Conservation (phyloP, 164 flowering plant species). For the Cinnamomum chago region DNA sequence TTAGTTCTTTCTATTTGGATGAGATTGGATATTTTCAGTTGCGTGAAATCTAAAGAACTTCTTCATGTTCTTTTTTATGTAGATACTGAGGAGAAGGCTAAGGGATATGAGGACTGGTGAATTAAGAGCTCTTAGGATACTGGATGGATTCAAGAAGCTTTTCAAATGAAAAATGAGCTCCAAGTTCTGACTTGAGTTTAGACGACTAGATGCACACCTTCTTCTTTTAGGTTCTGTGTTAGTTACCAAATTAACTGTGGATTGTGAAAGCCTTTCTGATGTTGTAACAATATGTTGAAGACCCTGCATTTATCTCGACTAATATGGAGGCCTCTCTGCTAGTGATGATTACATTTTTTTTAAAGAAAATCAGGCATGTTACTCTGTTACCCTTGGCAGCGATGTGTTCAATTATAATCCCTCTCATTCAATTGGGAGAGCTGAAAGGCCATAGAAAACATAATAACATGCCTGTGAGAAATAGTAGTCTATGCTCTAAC, state of each 20-base stretch:
- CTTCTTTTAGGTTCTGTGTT: not conserved
- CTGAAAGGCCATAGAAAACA: too few species aligned
- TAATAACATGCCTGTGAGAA: too few species aligned
- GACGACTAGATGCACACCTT: not conserved
- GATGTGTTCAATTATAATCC: too few species aligned
- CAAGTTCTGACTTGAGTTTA: not conserved
- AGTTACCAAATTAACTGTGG: not conserved
- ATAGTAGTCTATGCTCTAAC: too few species aligned
- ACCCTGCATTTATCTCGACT: too few species aligned
- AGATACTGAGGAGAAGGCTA: conserved; percentile 81
- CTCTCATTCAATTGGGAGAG: too few species aligned
- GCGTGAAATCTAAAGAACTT: not conserved
- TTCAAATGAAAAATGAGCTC: conserved; percentile 41
- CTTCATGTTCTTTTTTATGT: conserved; percentile 2
- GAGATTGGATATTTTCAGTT: not conserved
- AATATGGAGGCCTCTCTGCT: too few species aligned
- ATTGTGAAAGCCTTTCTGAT: not conserved
- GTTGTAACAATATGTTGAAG: not conserved
- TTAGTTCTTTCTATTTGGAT: not conserved
- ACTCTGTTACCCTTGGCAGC: too few species aligned
- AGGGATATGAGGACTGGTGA: conserved; percentile 88
- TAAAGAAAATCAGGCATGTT: too few species aligned
- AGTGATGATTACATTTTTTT: too few species aligned
- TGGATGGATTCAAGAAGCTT: conserved; percentile 58
- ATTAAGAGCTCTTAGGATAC: conserved; percentile 61